A percentile compares a stretch with the other conserved stretches of the same genome.
Evolutionary conservation across 2,329 filamentous ascomycete species (phyloP).

Genomic region (Calonectria montana): DNA sequence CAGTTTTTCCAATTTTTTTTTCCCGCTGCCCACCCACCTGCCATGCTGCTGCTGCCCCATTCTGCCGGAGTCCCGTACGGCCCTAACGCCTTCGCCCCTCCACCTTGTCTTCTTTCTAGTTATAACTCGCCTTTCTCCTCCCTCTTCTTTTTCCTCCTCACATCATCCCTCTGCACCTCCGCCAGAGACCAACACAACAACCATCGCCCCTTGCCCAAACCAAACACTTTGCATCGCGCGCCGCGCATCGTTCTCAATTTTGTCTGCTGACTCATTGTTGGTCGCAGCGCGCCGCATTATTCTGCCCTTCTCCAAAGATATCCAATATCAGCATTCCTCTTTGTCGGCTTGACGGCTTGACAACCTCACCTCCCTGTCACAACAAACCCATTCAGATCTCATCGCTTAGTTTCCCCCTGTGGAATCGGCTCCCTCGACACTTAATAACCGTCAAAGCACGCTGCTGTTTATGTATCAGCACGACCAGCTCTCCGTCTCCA

Average conservation of each 20-base stretch:
- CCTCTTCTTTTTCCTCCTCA: slow-evolving; percentile 31
- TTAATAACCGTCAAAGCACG: slow-evolving; percentile 48
- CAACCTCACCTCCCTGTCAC: neutral
- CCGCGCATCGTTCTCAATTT: slow-evolving; percentile 33
- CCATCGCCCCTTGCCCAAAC: slow-evolving; percentile 26
- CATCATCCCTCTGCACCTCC: slow-evolving; percentile 40
- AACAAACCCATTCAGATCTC: neutral
- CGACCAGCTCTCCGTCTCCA: slow-evolving; percentile 89
- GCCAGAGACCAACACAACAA: slow-evolving; percentile 35
- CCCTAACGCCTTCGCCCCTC: slow-evolving; percentile 42
- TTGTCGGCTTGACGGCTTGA: slow-evolving; percentile 11
- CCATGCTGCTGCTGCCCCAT: slow-evolving; percentile 39
- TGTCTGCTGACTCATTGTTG: slow-evolving; percentile 41
- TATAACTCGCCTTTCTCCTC: slow-evolving; percentile 24
- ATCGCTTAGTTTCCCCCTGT: slow-evolving; percentile 20
- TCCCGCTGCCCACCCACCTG: neutral
- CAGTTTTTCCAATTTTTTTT: neutral
- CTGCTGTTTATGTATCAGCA: slow-evolving; percentile 98
- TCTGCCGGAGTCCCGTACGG: slow-evolving; percentile 39
- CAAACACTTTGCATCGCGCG: slow-evolving; percentile 26
- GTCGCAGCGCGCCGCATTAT: slow-evolving; percentile 42
- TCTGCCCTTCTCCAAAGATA: slow-evolving; percentile 22
- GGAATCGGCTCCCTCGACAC: slow-evolving; percentile 42
- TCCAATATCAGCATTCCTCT: slow-evolving; percentile 8
- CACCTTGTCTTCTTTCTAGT: slow-evolving; percentile 33